Percentiles rank a stretch among this genome's conserved stretches.
These are phyloP conservation scores for Boletus edulis DNA, from an alignment of 768 basidiomycete genomes.

Conservation along the genomic window DNA sequence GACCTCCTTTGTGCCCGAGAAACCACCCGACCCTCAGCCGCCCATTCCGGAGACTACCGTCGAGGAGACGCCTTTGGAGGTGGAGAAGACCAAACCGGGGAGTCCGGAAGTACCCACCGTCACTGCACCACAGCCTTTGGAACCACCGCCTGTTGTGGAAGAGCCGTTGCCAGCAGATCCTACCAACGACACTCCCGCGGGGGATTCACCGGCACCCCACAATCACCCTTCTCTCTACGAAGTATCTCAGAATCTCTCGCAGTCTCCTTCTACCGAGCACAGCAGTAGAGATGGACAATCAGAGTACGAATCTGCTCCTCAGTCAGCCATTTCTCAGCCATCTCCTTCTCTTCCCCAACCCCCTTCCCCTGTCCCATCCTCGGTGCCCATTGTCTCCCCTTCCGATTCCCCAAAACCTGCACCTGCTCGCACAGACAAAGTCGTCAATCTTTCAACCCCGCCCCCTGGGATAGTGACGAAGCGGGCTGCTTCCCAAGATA, in stretches of 20 bases:
- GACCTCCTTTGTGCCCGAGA: slow-evolving; percentile 6
- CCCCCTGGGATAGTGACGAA: slow-evolving; percentile 1
- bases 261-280: neutral
- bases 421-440: neutral
- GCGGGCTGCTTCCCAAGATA: neutral
- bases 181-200: neutral
- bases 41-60: neutral
- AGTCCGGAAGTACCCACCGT: neutral
- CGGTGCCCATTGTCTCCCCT: neutral
- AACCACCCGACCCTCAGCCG: slow-evolving; percentile 3
- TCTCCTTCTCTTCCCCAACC: slow-evolving; percentile 5
- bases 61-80: neutral
- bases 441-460: neutral
- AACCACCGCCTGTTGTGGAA: neutral
- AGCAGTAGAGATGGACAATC: slow-evolving; percentile 7
- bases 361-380: neutral
- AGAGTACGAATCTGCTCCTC: slow-evolving; percentile 15
- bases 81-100: slow-evolving; percentile 1
- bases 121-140: neutral
- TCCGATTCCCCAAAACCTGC: neutral
- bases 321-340: slow-evolving; percentile 8
- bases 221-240: neutral
- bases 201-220: neutral
- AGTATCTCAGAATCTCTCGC: slow-evolving; percentile 2
- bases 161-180: neutral